These are phyloP conservation scores for Tubosaeta brunneosetosa DNA, from an alignment of 768 basidiomycete species.

Conservation along the genomic window DNA sequence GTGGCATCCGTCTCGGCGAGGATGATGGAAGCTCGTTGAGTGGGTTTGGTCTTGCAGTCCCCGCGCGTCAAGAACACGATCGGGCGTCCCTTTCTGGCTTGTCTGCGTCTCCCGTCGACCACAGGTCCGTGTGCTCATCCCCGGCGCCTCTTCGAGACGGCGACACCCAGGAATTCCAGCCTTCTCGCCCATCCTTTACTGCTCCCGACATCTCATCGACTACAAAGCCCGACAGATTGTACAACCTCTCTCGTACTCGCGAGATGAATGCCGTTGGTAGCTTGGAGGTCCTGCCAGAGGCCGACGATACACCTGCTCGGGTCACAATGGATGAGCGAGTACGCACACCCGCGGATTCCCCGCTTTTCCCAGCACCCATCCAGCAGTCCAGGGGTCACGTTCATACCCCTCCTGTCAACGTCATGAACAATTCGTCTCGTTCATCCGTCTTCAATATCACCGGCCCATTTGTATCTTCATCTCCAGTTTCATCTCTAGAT, in stretches of 20 bases:
- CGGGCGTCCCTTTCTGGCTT: conserved; percentile 51
- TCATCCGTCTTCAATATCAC: conserved; percentile 42
- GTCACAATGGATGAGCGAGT: conserved; percentile 24
- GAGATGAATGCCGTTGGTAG: conserved; percentile 49
- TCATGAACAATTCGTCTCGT: conserved; percentile 30
- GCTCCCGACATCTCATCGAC: conserved; percentile 45
- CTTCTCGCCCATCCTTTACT: conserved; percentile 35
- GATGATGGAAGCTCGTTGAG: conserved; percentile 42
- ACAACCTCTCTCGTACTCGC: conserved; percentile 38
- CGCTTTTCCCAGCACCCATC: conserved; percentile 38
- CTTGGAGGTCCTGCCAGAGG: conserved; percentile 52
- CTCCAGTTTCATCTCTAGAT: conserved; percentile 74
- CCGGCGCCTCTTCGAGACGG: conserved; percentile 41
- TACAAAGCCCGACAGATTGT: conserved; percentile 42
- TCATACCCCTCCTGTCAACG: conserved; percentile 45
- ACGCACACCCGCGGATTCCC: conserved; percentile 24
- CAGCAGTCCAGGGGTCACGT: conserved; percentile 37
- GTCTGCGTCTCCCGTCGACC: conserved; percentile 60
- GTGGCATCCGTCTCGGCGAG: conserved; percentile 48
- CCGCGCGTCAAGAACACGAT: conserved; percentile 40
- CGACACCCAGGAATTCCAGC: conserved; percentile 21
- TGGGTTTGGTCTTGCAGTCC: conserved; percentile 43
- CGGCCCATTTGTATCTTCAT: conserved; percentile 54
- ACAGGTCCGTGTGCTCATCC: conserved; percentile 63
- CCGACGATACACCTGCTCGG: conserved; percentile 45